phyloP scores from a whole-genome alignment of 176 grass and related monocot genomes.

The Musa beccarii region DNA sequence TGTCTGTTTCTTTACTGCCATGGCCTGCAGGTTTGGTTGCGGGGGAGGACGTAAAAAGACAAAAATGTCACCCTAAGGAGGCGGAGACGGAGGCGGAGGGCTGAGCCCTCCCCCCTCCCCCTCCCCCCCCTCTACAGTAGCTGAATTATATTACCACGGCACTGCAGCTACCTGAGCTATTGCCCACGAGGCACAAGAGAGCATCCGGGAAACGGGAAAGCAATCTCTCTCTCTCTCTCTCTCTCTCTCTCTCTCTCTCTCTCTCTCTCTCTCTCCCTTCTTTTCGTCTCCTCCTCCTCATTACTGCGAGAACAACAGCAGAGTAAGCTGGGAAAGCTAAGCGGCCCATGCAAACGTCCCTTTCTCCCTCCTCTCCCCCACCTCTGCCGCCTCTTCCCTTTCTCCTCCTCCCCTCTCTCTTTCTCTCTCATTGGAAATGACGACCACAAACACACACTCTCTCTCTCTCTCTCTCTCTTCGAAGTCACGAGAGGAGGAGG shows the following conservation, averaged over 20 bases:
- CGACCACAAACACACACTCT: not conserved
- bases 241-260: not conserved
- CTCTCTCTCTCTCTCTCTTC: not conserved
- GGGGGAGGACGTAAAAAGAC: slow-evolving; percentile 24
- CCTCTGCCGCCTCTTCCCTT: slow-evolving; percentile 30
- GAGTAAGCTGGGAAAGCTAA: slow-evolving; percentile 17
- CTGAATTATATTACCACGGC: not conserved
- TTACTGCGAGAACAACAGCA: slow-evolving; percentile 21
- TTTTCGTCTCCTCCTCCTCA: not conserved
- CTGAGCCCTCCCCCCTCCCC: not conserved
- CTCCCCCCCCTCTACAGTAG: slow-evolving; percentile 15
- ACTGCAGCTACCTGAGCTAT: slow-evolving; percentile 19
- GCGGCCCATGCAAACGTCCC: slow-evolving; percentile 24
- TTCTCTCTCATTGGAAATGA: slow-evolving; percentile 11
- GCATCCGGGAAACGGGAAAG: not conserved
- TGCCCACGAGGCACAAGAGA: slow-evolving; percentile 7
- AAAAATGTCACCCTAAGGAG: slow-evolving; percentile 23
- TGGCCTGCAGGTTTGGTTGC: not conserved
- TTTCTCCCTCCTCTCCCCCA: slow-evolving; percentile 21
- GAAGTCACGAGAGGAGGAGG: not conserved
- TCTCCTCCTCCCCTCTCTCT: slow-evolving; percentile 8
- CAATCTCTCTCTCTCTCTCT: not conserved
- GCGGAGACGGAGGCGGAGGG: slow-evolving; percentile 29
- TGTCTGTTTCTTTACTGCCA: not conserved
- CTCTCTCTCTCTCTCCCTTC: not conserved